A percentile compares a stretch with the other conserved stretches of the same genome.
Conservation (phyloP, 78 protist species). For the Acrasis kona region DNA sequence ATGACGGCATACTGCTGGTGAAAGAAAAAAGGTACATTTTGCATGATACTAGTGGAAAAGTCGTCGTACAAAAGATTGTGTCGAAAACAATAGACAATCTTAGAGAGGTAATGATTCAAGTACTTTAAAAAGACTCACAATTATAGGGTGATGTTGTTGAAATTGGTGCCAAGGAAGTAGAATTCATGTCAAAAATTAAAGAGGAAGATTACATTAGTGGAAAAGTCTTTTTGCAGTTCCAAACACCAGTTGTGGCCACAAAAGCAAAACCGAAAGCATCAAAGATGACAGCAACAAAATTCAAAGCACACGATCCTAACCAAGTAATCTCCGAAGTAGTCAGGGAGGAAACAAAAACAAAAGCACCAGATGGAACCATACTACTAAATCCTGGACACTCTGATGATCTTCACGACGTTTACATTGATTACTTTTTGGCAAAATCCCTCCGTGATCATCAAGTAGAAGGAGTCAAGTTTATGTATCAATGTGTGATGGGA, state of each 20-base stretch:
- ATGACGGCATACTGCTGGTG: background rate
- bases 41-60: background rate
- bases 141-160: background rate
- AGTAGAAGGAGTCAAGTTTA: conserved; percentile 13
- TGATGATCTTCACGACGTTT: background rate
- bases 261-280: no score
- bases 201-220: background rate
- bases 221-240: background rate
- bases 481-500: conserved; percentile 26
- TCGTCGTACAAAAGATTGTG: background rate
- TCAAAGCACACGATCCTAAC: background rate
- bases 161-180: background rate
- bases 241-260: no score
- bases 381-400: background rate
- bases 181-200: background rate
- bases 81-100: background rate
- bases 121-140: no score
- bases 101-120: no score
- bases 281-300: background rate
- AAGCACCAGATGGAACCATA: background rate
- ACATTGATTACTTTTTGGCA: background rate
- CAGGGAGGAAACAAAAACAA: background rate
- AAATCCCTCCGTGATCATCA: conserved; percentile 11
- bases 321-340: background rate
- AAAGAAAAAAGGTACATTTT: background rate